Base-by-base conservation (phyloP, 495 filamentous ascomycete species). In the Aspergillus cristatus region DNA sequence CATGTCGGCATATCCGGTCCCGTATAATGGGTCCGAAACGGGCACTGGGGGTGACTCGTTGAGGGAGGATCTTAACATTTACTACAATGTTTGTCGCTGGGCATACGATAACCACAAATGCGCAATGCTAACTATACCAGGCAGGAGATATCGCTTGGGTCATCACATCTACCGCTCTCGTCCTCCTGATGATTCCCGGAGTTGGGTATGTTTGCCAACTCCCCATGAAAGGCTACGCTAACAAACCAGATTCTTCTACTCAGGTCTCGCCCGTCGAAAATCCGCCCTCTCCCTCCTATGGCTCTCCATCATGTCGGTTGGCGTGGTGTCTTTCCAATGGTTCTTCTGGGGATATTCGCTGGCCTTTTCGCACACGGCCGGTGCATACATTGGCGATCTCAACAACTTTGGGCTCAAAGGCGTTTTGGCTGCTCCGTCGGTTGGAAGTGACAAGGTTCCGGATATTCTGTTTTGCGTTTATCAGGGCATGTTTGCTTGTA, bases 281-380 rank as follows among this genome's bases (percentile, higher is more conserved):
- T 94, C 87, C 1, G 91, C 91, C 11, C 75, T 98, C 38, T 86
- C 88, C 6, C 70, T 97, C 47, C 87, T 98, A 61, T 96, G 87
- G 88, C 78, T 96, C 14, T 88, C 88, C n/a, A 70, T 97, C 57
- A 94, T 96, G 82, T 80, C 88, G n/a, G 79, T 82, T 14, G 87
- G 84, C 12, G 80, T 98, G 33, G 79, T 86, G 7, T 82, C 79
- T 16, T 94, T 98, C 67, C 90, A 97, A 61, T 98, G 91, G 90
- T 98, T 97, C 71, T 94, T 98, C 73, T 97, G 90, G 91, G 91
- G 91, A 28, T 97, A 90, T 58, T 94, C 87, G 3, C 69, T 98
- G 24, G 76, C 89, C 31, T 98, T 96, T 69, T 93, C 86, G 17
- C 86, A 94, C 58, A 69, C 75, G 8, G 86, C 84, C 11, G 84